These are phyloP conservation scores for Isoetes taiwanensis DNA, from an alignment of 75 land plant species.

Conservation along the genomic window DNA sequence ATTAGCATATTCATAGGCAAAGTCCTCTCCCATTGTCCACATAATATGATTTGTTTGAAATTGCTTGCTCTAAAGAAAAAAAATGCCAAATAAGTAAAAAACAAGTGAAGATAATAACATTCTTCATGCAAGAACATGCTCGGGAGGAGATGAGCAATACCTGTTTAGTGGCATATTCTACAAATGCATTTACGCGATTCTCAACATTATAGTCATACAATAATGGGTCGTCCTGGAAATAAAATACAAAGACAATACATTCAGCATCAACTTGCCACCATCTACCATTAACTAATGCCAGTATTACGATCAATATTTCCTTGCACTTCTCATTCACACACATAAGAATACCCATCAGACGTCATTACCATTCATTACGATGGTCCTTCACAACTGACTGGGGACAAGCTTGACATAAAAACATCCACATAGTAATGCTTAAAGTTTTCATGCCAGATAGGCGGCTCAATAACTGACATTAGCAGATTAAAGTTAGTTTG, in stretches of 20 bases:
- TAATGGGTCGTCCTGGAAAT: conserved; percentile 22
- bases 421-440: too few relatives aligned
- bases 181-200: conserved; percentile 25
- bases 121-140: background rate
- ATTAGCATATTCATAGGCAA: conserved; percentile 79
- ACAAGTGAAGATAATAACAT: background rate
- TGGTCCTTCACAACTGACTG: too few relatives aligned
- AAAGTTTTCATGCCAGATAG: too few relatives aligned
- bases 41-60: conserved; percentile 77
- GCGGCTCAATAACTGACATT: too few relatives aligned
- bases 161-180: conserved; percentile 22
- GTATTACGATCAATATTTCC: too few relatives aligned
- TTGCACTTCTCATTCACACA: too few relatives aligned
- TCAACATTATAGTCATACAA: conserved; percentile 24
- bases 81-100: background rate
- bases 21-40: conserved; percentile 98
- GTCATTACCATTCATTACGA: too few relatives aligned
- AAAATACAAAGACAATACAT: background rate
- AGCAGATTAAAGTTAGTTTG: too few relatives aligned
- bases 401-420: too few relatives aligned
- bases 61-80: conserved; percentile 51
- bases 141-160: background rate
- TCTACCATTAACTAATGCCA: too few relatives aligned
- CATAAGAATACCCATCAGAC: too few relatives aligned
- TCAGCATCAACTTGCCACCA: background rate